These are phyloP conservation scores for Cutaneotrichosporon arboriforme DNA, from an alignment of 1,284 basidiomycete genomes.

Conservation along the genomic window DNA sequence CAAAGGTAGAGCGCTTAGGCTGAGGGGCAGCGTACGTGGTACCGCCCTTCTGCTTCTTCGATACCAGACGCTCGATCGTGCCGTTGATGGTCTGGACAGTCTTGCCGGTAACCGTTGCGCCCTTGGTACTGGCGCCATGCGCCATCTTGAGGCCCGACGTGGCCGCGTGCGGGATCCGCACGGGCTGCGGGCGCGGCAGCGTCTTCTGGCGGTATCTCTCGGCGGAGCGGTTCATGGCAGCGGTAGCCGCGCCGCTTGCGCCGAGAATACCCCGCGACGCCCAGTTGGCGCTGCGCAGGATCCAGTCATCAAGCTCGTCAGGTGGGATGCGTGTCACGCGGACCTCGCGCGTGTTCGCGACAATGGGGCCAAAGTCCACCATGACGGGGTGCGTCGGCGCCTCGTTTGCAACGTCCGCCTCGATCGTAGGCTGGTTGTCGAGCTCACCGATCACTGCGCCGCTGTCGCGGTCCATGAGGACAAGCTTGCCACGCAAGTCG, in stretches of 20 bases:
- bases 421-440: slow-evolving; percentile 54
- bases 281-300: slow-evolving; percentile 60
- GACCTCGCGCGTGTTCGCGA: slow-evolving; percentile 49
- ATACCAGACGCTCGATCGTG: slow-evolving; percentile 5
- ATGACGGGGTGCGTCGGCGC: slow-evolving; percentile 62
- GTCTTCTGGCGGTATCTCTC: slow-evolving; percentile 55
- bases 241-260: slow-evolving; percentile 54
- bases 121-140: slow-evolving; percentile 1
- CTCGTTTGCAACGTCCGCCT: slow-evolving; percentile 47
- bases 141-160: slow-evolving; percentile 1
- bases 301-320: slow-evolving; percentile 60
- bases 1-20: background rate
- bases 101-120: slow-evolving; percentile 5
- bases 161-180: slow-evolving; percentile 1
- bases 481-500: slow-evolving; percentile 62
- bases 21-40: slow-evolving; percentile 1
- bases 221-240: slow-evolving; percentile 59
- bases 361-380: slow-evolving; percentile 60
- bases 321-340: slow-evolving; percentile 57
- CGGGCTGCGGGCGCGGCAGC: slow-evolving; percentile 13
- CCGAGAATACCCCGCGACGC: slow-evolving; percentile 57
- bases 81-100: slow-evolving; percentile 12
- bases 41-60: slow-evolving; percentile 8
- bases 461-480: slow-evolving; percentile 67
- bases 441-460: slow-evolving; percentile 70